Conservation (phyloP, 495 filamentous ascomycete species). For the Diplogelasinospora grovesii region DNA sequence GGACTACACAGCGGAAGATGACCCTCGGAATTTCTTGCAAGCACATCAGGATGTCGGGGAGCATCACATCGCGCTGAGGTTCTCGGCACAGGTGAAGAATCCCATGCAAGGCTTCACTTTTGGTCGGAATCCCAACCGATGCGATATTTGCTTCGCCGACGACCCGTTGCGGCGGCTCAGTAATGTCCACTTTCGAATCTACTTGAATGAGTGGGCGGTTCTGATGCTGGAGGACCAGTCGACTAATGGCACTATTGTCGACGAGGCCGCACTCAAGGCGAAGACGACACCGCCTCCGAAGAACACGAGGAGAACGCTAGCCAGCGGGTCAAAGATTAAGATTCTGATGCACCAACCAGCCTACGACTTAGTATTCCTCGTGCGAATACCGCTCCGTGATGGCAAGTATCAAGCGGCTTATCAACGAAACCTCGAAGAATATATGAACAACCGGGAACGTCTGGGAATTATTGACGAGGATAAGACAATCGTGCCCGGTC, state of each 20-base stretch:
- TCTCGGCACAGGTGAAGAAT: constrained; percentile 64
- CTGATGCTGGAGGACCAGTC: constrained; percentile 90
- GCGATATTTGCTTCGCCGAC: constrained; percentile 64
- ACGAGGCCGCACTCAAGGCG: constrained; percentile 51
- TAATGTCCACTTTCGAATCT: constrained; percentile 89
- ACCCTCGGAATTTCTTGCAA: constrained; percentile 36
- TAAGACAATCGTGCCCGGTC: constrained; percentile 40
- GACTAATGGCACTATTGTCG: constrained; percentile 87
- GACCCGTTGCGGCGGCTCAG: constrained; percentile 61
- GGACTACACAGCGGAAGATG: constrained; percentile 35
- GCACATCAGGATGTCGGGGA: constrained; percentile 42
- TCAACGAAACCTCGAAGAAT: constrained; percentile 49
- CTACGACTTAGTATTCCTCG: constrained; percentile 65
- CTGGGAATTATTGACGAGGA: constrained; percentile 23
- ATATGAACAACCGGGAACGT: constrained; percentile 29
- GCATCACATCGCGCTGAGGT: constrained; percentile 69
- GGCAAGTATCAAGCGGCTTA: constrained; percentile 51
- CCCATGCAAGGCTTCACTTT: constrained; percentile 70
- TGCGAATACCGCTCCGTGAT: constrained; percentile 72
- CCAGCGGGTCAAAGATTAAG: constrained; percentile 63
- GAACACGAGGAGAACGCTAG: constrained; percentile 54
- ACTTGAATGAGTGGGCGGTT: constrained; percentile 66
- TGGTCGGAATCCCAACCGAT: constrained; percentile 63
- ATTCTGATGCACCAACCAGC: constrained; percentile 49
- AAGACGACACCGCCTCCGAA: constrained; percentile 34